Percentiles rank a stretch among this genome's conserved stretches.
Conservation (phyloP, 2,329 filamentous ascomycete genomes). For the Beauveria australis region DNA sequence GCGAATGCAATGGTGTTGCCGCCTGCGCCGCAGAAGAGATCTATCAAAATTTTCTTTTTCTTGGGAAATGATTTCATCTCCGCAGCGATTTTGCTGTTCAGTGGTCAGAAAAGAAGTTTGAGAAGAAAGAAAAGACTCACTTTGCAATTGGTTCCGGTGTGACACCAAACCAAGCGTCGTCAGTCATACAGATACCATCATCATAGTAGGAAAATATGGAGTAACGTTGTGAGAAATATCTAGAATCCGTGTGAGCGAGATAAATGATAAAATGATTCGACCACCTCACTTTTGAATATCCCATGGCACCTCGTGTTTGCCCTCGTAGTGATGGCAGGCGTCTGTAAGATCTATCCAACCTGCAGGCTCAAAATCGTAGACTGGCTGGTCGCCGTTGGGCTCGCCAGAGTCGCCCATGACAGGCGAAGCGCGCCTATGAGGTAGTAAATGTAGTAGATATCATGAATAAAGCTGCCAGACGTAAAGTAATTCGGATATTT, state of each 20-base stretch:
- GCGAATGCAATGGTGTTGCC: slow-evolving; percentile 96
- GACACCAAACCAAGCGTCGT: slow-evolving; percentile 93
- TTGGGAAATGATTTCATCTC: slow-evolving; percentile 55
- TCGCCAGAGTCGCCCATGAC: neutral
- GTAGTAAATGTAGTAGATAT: neutral
- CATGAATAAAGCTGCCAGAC: no score
- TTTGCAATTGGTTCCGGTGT: slow-evolving; percentile 86
- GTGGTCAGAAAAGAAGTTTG: slow-evolving; percentile 15
- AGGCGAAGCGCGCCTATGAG: neutral
- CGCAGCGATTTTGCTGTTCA: slow-evolving; percentile 59
- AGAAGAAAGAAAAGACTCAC: slow-evolving; percentile 38
- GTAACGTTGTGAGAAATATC: slow-evolving; percentile 86
- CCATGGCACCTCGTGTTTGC: slow-evolving; percentile 63
- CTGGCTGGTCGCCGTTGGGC: neutral
- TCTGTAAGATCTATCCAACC: slow-evolving; percentile 46
- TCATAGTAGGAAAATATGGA: slow-evolving; percentile 84
- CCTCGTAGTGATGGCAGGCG: slow-evolving; percentile 67
- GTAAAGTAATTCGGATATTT: no score
- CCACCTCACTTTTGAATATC: slow-evolving; percentile 68
- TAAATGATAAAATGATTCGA: no score
- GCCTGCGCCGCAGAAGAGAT: slow-evolving; percentile 85
- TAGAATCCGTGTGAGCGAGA: slow-evolving; percentile 25
- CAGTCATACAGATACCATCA: slow-evolving; percentile 80
- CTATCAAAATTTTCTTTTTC: slow-evolving; percentile 61
- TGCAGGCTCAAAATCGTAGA: slow-evolving; percentile 32